Evolutionary conservation across 1,284 basidiomycete species (phyloP), one percentile per base, ranked within the genome.

Genomic region (Moniliophthora roreri): DNA sequence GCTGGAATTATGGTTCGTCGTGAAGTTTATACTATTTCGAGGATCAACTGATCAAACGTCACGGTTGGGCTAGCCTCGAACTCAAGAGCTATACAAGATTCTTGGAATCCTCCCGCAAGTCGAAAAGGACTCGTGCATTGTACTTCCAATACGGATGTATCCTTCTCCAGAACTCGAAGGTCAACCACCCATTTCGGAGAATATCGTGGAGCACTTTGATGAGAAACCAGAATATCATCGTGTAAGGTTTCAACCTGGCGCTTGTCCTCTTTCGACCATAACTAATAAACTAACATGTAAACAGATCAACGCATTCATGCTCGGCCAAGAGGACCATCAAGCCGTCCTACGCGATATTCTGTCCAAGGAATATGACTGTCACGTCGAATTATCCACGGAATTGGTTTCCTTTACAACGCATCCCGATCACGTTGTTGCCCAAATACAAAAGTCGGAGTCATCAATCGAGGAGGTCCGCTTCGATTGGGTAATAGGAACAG

Each of bases 401-500:
- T 21, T 55, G 3, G 18, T 18, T 32, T 55, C 53, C 15, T 55
- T 55, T 23, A 49, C 39, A 21, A 21, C 50, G 18, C 36, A 55
- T 23, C 18, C 26, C n/a, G 53, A 55, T 28, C 49, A 51, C n/a
- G 53, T 55, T 21, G 36, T 47, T 11, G 50, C 50, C 21, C 50
- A 48, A 5, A 51, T 55, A 23, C 18, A 18, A 15, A 50, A 52
- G 26, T 23, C 28, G 13, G 48, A 13, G 3, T n/a, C 49, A 37
- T 28, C 60, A 10, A 50, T 49, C 1, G 61, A 63, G 40, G 68
- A 74, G 49, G 50, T 54, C 1, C 56, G 32, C 2, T 73, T 67
- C 44, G 64, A 68, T 16, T 76, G 67, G 61, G 60, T 78, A 20
- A 64, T 77, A 39, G 75, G 75, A 8, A 65, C 73, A 0, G 76